phyloP scores from a whole-genome alignment of 2,329 filamentous ascomycete genomes.

The Thelonectria rubi region DNA sequence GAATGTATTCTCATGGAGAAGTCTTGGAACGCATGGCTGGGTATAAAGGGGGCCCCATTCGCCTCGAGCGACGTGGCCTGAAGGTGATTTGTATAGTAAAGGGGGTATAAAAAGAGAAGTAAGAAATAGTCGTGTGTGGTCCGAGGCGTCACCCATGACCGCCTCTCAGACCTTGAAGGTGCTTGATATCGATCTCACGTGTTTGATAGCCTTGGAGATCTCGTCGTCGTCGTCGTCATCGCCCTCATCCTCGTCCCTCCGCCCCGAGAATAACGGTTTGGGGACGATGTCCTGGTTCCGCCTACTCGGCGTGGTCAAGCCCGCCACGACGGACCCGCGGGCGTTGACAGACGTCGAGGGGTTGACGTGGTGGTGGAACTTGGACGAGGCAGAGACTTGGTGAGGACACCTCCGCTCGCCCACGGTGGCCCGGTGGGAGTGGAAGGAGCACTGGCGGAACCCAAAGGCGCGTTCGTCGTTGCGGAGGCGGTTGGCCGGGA shows the following conservation, averaged over 20 bases:
- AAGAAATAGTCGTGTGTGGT: background rate
- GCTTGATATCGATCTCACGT: slow-evolving; percentile 45
- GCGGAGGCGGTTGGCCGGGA: slow-evolving; percentile 63
- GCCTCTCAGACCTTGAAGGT: slow-evolving; percentile 39
- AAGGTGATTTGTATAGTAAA: background rate
- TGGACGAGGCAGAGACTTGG: slow-evolving; percentile 30
- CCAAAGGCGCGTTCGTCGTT: slow-evolving; percentile 67
- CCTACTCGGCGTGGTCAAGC: slow-evolving; percentile 36
- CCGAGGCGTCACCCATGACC: background rate
- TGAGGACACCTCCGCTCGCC: slow-evolving; percentile 65
- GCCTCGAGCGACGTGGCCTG: slow-evolving; percentile 1
- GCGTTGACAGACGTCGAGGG: slow-evolving; percentile 13
- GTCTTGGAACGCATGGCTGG: background rate
- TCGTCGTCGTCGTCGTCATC: slow-evolving; percentile 44
- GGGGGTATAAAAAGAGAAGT: background rate
- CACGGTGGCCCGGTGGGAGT: slow-evolving; percentile 64
- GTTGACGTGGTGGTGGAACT: slow-evolving; percentile 26
- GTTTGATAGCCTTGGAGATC: slow-evolving; percentile 42
- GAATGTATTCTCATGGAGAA: background rate
- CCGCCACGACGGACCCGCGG: slow-evolving; percentile 28
- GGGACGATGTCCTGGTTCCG: slow-evolving; percentile 38
- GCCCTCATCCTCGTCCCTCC: slow-evolving; percentile 34
- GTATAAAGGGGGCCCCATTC: background rate
- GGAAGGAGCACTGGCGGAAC: slow-evolving; percentile 69
- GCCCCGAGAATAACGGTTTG: slow-evolving; percentile 42